Evolutionary conservation across 306 rosid species (phyloP), one percentile per base, ranked within the genome.

Genomic region (Lathyrus oleraceus): DNA sequence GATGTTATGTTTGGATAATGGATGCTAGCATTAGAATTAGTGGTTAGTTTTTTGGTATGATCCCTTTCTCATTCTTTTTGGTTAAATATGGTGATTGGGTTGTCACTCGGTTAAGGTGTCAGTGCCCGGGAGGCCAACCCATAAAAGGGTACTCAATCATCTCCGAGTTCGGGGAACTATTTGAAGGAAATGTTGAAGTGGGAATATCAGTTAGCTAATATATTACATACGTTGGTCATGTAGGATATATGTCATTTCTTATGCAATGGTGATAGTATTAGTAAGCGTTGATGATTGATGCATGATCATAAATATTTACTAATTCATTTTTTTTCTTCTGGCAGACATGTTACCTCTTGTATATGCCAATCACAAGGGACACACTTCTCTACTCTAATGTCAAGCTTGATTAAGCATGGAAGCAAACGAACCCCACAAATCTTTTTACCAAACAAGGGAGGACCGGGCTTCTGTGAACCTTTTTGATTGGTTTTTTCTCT

Each of bases 351-450:
- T 89, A 85, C 81, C 92, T 92, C 71, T 6, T 86, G 69, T 74
- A 85, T 53, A 89, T 92, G 98, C 89, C 95, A 13, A 72, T 89
- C 67, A 87, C 96, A 25, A 89, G 79, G 84, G 98, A 92, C 86
- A 92, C 98, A 2, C 90, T 92, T 64, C 85, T 92, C 14, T 92
- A 89, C 79, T 87, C 98, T 36, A 92, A 86, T 36, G 95, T 92
- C 81, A 92, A 92, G 83, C 87, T 91, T 69, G 97, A 91, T 69
- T 91, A 81, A 76, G 79, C 85, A 23, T 67, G 71, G 54, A 49
- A 45, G 35, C 57, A 58, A 68, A 16, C 58, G 12, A 11, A 61
- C 32, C 43, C 16, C 78, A 76, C 61, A 42, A 65, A 60, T 60
- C 48, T 23, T 70, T 51, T 63, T 43, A 61, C 45, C 73, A 65